Base-by-base conservation (phyloP, 1,284 basidiomycete genomes). In the Volvariella volvacea region DNA sequence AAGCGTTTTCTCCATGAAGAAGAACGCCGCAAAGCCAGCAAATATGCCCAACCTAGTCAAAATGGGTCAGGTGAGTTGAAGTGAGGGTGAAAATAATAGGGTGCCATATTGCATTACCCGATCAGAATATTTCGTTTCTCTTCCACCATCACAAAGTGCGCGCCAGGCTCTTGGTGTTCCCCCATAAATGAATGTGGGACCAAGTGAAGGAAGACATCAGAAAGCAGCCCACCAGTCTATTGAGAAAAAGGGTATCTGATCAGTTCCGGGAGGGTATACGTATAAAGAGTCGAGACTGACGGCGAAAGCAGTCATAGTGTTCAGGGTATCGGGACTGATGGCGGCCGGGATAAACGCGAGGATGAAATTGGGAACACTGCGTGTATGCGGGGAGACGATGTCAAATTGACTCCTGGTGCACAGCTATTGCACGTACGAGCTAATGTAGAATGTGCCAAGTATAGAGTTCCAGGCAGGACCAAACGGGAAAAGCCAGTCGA, bases 101-200 rank as follows among this genome's bases (percentile, higher is more conserved):
- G 14, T 4, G 17, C 8, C 7, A 21, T 8, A 15, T 21, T 17
- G 3, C 4, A 66, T 51, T 60, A 89, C 82, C 90, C 90, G 54
- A 92, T 80, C 39, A 93, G 66, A 53, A 94, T 90, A 61, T 93
- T 92, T 50, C 89, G 72, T 64, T 90, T 90, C 62, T 91, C 87
- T 61, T 92, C 88, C 8, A 93, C 85, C 67, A 89, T 78, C 28
- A 92, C 73, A 44, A 87, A 74, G 50, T 83, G 79, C 15, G 80
- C 79, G 34, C 77, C 77, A 33, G 71, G 68, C 43, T 77, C 80
- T 57, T 84, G 78, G 54, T 83, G 79, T 58, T 92, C 91, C 36
- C 90, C 91, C 71, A 92, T 86, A 64, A 93, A 93, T 3, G 86
- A 76, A 61, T 93, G 91, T 12, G 90, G 90, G 39, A 93, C 81